phyloP scores from a whole-genome alignment of 1,284 basidiomycete species.

The Laetiporus sulphureus region DNA sequence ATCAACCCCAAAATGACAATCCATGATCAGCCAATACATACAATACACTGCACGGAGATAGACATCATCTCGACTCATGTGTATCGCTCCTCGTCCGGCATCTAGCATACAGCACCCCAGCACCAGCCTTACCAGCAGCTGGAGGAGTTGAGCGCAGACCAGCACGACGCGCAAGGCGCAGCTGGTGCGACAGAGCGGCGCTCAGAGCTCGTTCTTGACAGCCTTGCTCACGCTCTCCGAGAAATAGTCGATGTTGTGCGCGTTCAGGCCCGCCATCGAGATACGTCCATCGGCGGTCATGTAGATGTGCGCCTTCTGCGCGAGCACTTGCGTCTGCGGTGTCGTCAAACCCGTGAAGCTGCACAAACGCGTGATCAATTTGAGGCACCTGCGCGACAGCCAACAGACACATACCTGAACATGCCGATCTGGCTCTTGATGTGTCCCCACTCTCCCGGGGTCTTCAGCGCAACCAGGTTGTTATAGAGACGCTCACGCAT shows the following conservation, averaged over 20 bases:
- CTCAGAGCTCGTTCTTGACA: slow-evolving; percentile 70
- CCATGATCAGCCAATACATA: too few relatives aligned
- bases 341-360: slow-evolving; percentile 86
- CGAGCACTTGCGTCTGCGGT: slow-evolving; percentile 81
- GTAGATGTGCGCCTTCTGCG: slow-evolving; percentile 93
- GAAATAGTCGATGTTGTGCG: slow-evolving; percentile 87
- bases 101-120: too few relatives aligned
- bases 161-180: too few relatives aligned
- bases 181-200: slow-evolving; percentile 2
- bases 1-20: too few relatives aligned
- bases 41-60: too few relatives aligned
- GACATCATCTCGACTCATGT: too few relatives aligned
- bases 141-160: too few relatives aligned
- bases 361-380: slow-evolving; percentile 6
- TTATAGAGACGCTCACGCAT: slow-evolving; percentile 89
- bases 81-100: too few relatives aligned
- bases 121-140: too few relatives aligned
- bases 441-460: slow-evolving; percentile 94
- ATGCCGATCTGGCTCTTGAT: slow-evolving; percentile 96
- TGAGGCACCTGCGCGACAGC: slow-evolving; percentile 1
- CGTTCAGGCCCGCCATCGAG: slow-evolving; percentile 95
- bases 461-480: slow-evolving; percentile 75
- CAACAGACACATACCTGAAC: slow-evolving; percentile 59
- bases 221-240: slow-evolving; percentile 80
- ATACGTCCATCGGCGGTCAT: slow-evolving; percentile 88